Evolutionary conservation across 2,329 filamentous ascomycete species (phyloP), one percentile per base, ranked within the genome.

Genomic region (Fusarium heterosporum): DNA sequence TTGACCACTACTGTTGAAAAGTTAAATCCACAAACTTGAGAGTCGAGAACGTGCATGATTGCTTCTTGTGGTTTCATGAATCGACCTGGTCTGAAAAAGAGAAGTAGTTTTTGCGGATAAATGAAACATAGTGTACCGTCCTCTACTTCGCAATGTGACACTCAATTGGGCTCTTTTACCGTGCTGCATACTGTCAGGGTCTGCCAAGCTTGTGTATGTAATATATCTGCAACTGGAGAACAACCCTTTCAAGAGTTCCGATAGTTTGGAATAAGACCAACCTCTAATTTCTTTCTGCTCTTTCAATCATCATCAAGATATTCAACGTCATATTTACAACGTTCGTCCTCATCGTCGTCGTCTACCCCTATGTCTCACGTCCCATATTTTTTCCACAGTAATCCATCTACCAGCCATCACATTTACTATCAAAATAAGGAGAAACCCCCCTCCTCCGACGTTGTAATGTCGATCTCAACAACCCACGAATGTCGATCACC

Each of bases 391-490:
- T 22, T 25, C 36, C 48, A 55, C 43, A 46, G 40, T 47, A 34
- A 34, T 26, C 36, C 41, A 55, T 55, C 45, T 8, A 45, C 38
- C 47, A 47, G 26, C 55, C 47, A 39, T 39, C 22, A 26, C 39
- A 34, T 29, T 30, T 29, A 22, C 22, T 22, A 22, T 22, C 19
- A 38, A 48, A 47, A 46, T 47, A 36, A 32, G 25, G 40, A 50
- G 36, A 36, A 40, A 46, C 29, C 46, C 49, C 32, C 38, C 51
- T 34, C 16, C 46, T 46, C 48, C 22, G 9, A 53, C 42, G 42
- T 43, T 34, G 51, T 40, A 60, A 43, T 43, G 64, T 36, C 64
- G 65, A 68, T 68, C 65, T 29, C 60, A 38, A 28, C 45, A 64
- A 64, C 47, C 60, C 43, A 57, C 51, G 39, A 17, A 34, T 28